phyloP scores from a whole-genome alignment of 129 eudicot species.

The Dittrichia graveolens region DNA sequence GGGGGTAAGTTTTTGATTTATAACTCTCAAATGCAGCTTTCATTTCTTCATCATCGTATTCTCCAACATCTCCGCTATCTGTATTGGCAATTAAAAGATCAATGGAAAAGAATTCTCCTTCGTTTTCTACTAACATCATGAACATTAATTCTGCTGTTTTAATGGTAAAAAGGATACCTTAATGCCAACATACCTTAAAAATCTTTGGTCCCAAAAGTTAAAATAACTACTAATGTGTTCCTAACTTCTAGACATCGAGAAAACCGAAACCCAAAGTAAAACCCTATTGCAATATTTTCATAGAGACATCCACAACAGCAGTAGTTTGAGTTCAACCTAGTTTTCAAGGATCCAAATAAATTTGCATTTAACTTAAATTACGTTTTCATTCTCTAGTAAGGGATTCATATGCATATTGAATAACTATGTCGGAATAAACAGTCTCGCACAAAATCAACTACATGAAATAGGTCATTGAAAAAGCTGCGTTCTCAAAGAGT shows the following conservation, averaged over 20 bases:
- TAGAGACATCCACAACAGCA: not conserved
- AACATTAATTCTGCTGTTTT: not conserved
- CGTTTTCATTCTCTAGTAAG: not conserved
- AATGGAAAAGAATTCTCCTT: not conserved
- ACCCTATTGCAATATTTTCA: too few species aligned
- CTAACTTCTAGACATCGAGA: too few species aligned
- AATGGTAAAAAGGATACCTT: not conserved
- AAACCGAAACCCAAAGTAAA: too few species aligned
- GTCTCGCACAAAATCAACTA: not conserved
- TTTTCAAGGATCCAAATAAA: too few species aligned
- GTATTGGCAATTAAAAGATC: slow-evolving; percentile 19
- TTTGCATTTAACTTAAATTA: not conserved
- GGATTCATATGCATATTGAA: slow-evolving; percentile 1
- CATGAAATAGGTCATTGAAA: not conserved
- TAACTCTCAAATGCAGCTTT: slow-evolving; percentile 71
- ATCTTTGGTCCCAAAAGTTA: too few species aligned
- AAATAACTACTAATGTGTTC: too few species aligned
- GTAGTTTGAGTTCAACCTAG: not conserved
- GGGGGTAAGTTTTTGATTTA: slow-evolving; percentile 83
- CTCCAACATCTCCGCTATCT: slow-evolving; percentile 38
- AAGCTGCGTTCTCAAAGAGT: slow-evolving; percentile 17
- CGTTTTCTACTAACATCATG: slow-evolving; percentile 19
- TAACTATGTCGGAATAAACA: not conserved
- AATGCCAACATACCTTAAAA: too few species aligned
- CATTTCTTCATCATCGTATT: slow-evolving; percentile 55